A percentile compares a stretch with the other conserved stretches of the same genome.
These are phyloP conservation scores for Penstemon davidsonii DNA, from an alignment of 257 asterid genomes.

Conservation along the genomic window DNA sequence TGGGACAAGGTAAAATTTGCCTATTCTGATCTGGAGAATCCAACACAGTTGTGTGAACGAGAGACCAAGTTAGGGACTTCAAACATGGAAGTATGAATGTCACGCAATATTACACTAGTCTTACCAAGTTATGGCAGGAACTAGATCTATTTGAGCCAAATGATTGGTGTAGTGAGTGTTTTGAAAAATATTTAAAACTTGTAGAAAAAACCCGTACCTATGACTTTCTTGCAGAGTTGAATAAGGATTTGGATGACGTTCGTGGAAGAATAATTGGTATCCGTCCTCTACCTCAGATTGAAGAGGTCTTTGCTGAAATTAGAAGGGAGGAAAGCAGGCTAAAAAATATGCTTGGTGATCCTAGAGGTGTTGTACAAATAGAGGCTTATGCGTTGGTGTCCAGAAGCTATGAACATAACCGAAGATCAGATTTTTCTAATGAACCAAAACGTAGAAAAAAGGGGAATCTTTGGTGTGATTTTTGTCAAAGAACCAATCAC, in stretches of 20 bases:
- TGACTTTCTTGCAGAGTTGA: neutral
- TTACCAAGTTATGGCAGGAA: neutral
- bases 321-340: no score
- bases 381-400: no score
- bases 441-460: neutral
- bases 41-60: neutral
- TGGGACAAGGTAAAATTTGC: neutral
- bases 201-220: neutral
- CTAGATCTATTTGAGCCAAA: neutral
- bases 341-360: no score
- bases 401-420: neutral
- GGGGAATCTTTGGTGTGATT: no score
- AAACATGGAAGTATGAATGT: neutral
- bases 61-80: neutral
- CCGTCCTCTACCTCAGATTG: neutral
- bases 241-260: neutral
- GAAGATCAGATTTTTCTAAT: neutral
- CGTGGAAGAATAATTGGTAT: neutral
- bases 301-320: slow-evolving; percentile 4
- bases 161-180: neutral
- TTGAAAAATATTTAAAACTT: neutral
- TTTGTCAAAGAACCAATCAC: no score
- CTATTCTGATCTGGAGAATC: neutral
- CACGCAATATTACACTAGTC: neutral
- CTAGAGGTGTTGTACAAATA: no score